Conservation (phyloP, 306 rosid species). For the Malus domestica region ASM211411v1 NC_041803.1:19542001-19542500, state of each 20-base stretch:
- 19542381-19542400: conserved; percentile 94
- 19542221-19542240: conserved; percentile 82
- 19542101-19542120: conserved; percentile 23
- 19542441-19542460: conserved; percentile 80
- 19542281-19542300: conserved; percentile 40
- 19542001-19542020: conserved; percentile 10
- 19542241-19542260: conserved; percentile 91
- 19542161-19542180: conserved; percentile 97
- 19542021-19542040: not conserved
- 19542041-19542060: not conserved
- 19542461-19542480: conserved; percentile 88
- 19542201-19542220: conserved; percentile 98
- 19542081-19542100: not conserved
- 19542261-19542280: conserved; percentile 82
- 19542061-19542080: not conserved
- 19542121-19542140: conserved; percentile 99
- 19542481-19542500: conserved; percentile 99
- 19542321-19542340: not conserved
- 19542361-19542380: conserved; percentile 91
- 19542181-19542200: conserved; percentile 99
- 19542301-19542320: conserved; percentile 3
- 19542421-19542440: conserved; percentile 87
- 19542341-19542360: not conserved
- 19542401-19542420: conserved; percentile 98
- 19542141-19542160: conserved; percentile 99